Evolutionary conservation across 345 rosid genomes (phyloP), one percentile per base, ranked within the genome.

Genomic region (Schrenkiella parvula): DNA sequence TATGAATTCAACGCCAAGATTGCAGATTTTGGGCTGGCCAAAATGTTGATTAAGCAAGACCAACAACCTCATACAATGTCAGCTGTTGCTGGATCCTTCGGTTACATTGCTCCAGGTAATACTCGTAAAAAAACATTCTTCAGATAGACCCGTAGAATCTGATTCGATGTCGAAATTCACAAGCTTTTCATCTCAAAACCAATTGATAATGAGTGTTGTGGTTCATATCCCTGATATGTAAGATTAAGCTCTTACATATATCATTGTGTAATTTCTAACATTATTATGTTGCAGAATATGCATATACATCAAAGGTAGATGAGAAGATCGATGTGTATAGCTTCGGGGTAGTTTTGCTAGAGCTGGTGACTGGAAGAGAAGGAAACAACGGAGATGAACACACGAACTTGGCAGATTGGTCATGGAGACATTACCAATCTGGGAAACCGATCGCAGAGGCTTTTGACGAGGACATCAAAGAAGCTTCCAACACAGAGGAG

Each of bases 1-100:
- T 89, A 85, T 19, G 85, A 81, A 60, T 91, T 89, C 78, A 79
- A 82, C 35, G 89, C 98, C 5, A 84, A 80, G 64, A 86, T 93
- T 21, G 96, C 98, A 0, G 99, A 95, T 79, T 95, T 95, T 34
- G 99, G 99, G 52, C 81, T 95, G 31, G 99, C 97, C 8, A 95
- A 87, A 78, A 63, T 87, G 64, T 70, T 88, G 84, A 71, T 75
- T 4, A 87, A 81, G 80, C 84, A 68, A 62, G 52, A 75, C 66
- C 91, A 88, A 50, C 85, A 83, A 44, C 78, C 81, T 44, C 90
- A 84, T 66, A 87, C 93, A 6, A 81, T 95, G 92, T 95, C 99
- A 8, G 73, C 86, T 23, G 87, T 95, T 48, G 99, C 95, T 13
- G 99, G 99, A 60, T 88, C 99, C 12, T 84, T 83, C 37, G 96